Percentiles rank a stretch among this genome's conserved stretches.
Conservation (phyloP, 2,329 filamentous ascomycete species). For the Alternaria triticimaculans region DNA sequence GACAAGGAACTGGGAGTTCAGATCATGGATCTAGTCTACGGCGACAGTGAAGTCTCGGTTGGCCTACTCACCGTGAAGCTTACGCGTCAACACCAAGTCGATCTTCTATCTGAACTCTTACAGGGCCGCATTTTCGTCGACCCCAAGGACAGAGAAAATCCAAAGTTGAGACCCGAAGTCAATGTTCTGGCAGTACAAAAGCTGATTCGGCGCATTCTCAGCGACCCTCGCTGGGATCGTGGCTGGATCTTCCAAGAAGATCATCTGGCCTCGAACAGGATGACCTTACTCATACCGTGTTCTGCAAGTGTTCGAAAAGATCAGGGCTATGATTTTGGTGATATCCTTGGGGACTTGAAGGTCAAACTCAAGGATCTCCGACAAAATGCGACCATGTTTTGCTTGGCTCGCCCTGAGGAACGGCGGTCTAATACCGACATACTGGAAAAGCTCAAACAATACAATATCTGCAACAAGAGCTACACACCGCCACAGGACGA, state of each 20-base stretch:
- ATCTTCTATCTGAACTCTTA: constrained; percentile 15
- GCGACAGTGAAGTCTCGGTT: constrained; percentile 10
- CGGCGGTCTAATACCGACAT: constrained; percentile 14
- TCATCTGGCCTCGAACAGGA: constrained; percentile 19
- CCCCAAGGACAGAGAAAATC: background rate
- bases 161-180: background rate
- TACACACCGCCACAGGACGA: background rate
- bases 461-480: constrained; percentile 25
- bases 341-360: constrained; percentile 17
- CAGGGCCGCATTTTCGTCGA: constrained; percentile 5
- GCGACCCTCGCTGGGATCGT: constrained; percentile 25
- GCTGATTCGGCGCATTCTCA: constrained; percentile 20
- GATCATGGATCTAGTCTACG: constrained; percentile 31
- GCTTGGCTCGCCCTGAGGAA: constrained; percentile 12
- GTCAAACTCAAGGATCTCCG: constrained; percentile 18
- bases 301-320: background rate
- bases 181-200: constrained; percentile 6
- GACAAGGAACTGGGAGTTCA: constrained; percentile 21
- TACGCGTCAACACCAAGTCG: constrained; percentile 11
- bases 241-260: constrained; percentile 37
- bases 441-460: constrained; percentile 25
- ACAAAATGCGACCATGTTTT: constrained; percentile 24
- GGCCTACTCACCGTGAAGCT: constrained; percentile 20
- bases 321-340: constrained; percentile 3
- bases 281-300: constrained; percentile 25